These are phyloP conservation scores for Fusarium floridanum DNA, from an alignment of 2,329 filamentous ascomycete genomes.

Conservation along the genomic window DNA sequence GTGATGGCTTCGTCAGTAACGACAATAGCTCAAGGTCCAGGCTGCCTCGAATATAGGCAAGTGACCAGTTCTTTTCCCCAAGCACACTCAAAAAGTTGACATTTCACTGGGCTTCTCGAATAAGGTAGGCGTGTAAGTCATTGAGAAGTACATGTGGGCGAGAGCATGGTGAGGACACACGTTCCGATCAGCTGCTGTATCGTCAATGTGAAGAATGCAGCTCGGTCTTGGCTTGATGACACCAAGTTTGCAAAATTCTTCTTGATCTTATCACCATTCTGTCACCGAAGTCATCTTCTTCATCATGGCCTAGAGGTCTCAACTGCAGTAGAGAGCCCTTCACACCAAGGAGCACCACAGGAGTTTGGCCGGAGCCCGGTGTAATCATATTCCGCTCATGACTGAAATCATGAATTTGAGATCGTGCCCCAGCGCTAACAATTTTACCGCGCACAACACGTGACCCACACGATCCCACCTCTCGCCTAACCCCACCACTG, in stretches of 20 bases:
- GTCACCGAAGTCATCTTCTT: too few species aligned
- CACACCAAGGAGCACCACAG: too few species aligned
- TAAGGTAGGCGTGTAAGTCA: slow-evolving; percentile 19
- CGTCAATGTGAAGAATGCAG: neutral
- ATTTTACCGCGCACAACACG: slow-evolving; percentile 22
- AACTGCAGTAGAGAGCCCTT: too few species aligned
- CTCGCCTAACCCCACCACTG: slow-evolving; percentile 49
- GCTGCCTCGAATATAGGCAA: neutral
- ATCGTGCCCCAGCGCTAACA: neutral
- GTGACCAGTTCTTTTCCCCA: slow-evolving; percentile 12
- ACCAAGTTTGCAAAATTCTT: neutral
- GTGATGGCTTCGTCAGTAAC: slow-evolving; percentile 32
- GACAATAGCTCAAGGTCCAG: slow-evolving; percentile 14
- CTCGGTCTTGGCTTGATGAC: neutral
- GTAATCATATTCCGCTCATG: slow-evolving; percentile 24
- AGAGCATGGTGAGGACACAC: slow-evolving; percentile 6
- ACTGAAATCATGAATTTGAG: slow-evolving; percentile 3
- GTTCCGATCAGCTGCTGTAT: neutral
- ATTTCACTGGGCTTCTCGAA: slow-evolving; percentile 9
- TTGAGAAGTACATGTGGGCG: slow-evolving; percentile 18
- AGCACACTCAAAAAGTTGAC: slow-evolving; percentile 9
- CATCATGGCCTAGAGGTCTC: too few species aligned
- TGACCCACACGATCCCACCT: slow-evolving; percentile 40
- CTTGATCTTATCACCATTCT: too few species aligned
- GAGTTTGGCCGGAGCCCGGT: slow-evolving; percentile 1